These are phyloP conservation scores for Aspergillus piperis DNA, from an alignment of 2,329 filamentous ascomycete species.

Conservation along the genomic window DNA sequence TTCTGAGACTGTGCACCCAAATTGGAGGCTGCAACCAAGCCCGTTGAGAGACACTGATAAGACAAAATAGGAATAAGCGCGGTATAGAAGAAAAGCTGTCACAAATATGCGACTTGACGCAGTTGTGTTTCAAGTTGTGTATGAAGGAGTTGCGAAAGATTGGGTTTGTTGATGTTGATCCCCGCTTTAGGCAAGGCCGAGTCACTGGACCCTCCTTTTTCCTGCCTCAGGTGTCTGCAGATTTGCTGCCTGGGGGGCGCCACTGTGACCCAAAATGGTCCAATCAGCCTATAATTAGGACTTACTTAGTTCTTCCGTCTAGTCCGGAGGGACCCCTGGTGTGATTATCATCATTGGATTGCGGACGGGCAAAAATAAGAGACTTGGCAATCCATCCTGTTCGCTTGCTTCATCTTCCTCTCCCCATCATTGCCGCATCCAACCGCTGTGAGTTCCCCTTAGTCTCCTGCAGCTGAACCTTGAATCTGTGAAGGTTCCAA, in stretches of 20 bases:
- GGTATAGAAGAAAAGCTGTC: not conserved
- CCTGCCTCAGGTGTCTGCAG: not conserved
- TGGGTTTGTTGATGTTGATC: constrained; percentile 7
- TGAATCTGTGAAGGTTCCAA: not conserved
- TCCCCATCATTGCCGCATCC: not conserved
- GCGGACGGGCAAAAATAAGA: not conserved
- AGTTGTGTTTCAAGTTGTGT: constrained; percentile 1
- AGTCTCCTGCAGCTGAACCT: not conserved
- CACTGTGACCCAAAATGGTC: not conserved
- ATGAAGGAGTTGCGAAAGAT: not conserved
- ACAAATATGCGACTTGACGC: not conserved
- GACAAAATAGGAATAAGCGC: not conserved
- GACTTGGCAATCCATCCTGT: not conserved
- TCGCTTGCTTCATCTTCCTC: not conserved
- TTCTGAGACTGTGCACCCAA: not conserved
- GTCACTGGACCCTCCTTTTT: constrained; percentile 2
- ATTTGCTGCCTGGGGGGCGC: not conserved
- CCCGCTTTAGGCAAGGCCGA: constrained; percentile 4
- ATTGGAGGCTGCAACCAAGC: constrained; percentile 5
- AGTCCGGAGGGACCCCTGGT: not conserved
- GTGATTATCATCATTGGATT: not conserved
- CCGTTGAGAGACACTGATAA: constrained; percentile 6
- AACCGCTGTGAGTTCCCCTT: not conserved
- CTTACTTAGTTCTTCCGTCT: not conserved
- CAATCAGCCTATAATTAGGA: not conserved